Evolutionary conservation across 164 flowering plant genomes (phyloP).

Genomic region (Tetracentron sinense): DNA sequence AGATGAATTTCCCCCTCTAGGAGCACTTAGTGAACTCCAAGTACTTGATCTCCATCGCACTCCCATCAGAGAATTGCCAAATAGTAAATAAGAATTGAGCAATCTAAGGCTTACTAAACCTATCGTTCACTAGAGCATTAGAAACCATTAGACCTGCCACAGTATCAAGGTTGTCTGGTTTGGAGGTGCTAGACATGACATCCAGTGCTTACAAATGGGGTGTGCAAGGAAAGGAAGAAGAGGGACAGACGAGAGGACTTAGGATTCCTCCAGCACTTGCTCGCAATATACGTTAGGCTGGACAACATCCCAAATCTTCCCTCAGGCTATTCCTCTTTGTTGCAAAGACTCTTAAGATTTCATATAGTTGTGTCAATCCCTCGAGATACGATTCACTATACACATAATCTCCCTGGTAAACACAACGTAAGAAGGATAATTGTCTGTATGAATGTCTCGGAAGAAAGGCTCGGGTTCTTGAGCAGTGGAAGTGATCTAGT

Average conservation of each 20-base stretch:
- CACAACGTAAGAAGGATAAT: conserved; percentile 5
- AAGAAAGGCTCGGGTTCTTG: conserved; percentile 1
- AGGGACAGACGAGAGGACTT: conserved; percentile 14
- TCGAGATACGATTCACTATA: neutral
- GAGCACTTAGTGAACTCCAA: conserved; percentile 13
- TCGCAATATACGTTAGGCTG: conserved; percentile 2
- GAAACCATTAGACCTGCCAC: conserved; percentile 7
- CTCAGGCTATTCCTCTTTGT: conserved; percentile 2
- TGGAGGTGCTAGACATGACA: conserved; percentile 22
- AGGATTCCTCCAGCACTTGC: neutral
- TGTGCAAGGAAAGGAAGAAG: neutral
- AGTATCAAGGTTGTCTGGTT: conserved; percentile 3
- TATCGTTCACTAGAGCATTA: conserved; percentile 17
- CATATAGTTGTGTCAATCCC: neutral
- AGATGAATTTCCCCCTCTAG: conserved; percentile 15
- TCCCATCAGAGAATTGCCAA: conserved; percentile 19
- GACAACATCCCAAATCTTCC: neutral
- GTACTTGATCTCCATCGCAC: conserved; percentile 23
- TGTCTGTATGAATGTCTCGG: neutral
- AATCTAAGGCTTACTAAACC: conserved; percentile 15
- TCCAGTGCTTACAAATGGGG: conserved; percentile 13
- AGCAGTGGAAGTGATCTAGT: conserved; percentile 5
- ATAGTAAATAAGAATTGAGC: conserved; percentile 12
- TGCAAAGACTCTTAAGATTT: conserved; percentile 7
- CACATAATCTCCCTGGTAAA: neutral